phyloP scores from a whole-genome alignment of 352 stramenopile genomes.

The Globisporangium viniferum region DNA sequence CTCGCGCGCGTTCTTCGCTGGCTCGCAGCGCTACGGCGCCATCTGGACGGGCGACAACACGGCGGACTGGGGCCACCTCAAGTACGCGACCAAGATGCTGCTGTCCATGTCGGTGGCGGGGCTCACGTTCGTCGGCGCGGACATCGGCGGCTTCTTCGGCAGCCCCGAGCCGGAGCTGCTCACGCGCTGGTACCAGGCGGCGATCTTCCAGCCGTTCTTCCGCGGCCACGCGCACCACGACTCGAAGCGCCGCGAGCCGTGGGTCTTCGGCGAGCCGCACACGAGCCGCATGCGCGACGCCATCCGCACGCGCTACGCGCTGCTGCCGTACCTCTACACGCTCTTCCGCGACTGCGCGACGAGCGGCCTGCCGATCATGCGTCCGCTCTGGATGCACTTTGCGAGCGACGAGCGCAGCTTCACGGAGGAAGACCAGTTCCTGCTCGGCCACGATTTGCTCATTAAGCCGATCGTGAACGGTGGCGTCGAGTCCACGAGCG shows the following conservation, averaged over 20 bases:
- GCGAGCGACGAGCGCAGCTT: constrained; percentile 83
- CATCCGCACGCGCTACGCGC: constrained; percentile 93
- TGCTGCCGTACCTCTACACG: constrained; percentile 96
- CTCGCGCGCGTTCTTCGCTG: constrained; percentile 96
- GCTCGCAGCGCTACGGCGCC: constrained; percentile 95
- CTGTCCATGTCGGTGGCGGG: constrained; percentile 94
- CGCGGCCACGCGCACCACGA: constrained; percentile 98
- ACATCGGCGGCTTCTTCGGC: constrained; percentile 99
- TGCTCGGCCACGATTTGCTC: constrained; percentile 94
- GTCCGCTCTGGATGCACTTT: constrained; percentile 97
- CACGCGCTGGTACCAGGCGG: constrained; percentile 95
- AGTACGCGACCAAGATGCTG: constrained; percentile 96
- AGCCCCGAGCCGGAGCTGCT: constrained; percentile 96
- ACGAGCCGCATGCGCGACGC: constrained; percentile 87
- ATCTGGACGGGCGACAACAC: constrained; percentile 99
- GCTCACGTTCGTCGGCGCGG: constrained; percentile 96
- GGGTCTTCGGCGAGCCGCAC: constrained; percentile 96
- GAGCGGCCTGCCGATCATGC: constrained; percentile 83
- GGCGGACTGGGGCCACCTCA: constrained; percentile 95
- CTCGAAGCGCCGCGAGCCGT: constrained; percentile 97
- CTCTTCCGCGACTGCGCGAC: constrained; percentile 68
- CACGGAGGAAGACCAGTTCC: constrained; percentile 92
- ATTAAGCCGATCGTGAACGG: constrained; percentile 94
- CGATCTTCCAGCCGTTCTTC: constrained; percentile 98
- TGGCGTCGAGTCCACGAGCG: constrained; percentile 73